These are phyloP conservation scores for Myxozyma melibiosi DNA, from an alignment of 805 yeast genomes.

Conservation along the genomic window DNA sequence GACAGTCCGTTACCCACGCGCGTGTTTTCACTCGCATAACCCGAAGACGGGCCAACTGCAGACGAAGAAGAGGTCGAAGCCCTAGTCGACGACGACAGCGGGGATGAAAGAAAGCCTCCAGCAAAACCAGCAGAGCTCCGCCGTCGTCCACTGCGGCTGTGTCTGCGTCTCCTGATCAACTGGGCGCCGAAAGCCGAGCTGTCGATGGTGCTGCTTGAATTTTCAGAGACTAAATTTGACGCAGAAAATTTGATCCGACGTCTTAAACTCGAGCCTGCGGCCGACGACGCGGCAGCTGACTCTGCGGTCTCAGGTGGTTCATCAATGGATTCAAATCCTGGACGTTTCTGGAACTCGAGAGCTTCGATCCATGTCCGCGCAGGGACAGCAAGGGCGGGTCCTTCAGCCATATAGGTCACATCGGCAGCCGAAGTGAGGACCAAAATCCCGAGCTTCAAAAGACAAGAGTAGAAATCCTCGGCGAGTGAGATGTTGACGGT, in stretches of 20 bases:
- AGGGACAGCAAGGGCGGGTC: constrained; percentile 53
- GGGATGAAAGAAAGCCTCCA: not conserved
- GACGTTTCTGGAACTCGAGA: constrained; percentile 40
- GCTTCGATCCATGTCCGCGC: constrained; percentile 54
- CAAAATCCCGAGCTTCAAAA: constrained; percentile 61
- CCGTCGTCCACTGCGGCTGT: not conserved
- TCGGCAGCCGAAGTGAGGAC: constrained; percentile 69
- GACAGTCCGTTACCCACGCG: constrained; percentile 16
- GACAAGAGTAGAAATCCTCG: constrained; percentile 69
- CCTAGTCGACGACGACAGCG: not conserved
- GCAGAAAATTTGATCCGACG: constrained; percentile 14
- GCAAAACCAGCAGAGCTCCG: not conserved
- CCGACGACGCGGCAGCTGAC: not conserved
- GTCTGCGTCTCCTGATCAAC: not conserved
- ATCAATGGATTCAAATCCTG: constrained; percentile 27
- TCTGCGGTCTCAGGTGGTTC: constrained; percentile 14
- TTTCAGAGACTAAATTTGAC: too few relatives aligned
- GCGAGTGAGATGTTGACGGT: constrained; percentile 44
- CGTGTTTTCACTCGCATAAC: constrained; percentile 21
- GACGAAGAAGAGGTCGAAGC: not conserved
- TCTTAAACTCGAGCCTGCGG: not conserved
- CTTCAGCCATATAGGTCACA: constrained; percentile 65
- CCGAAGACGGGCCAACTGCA: constrained; percentile 13
- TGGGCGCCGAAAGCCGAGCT: not conserved
- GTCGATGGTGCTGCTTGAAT: not conserved